Conservation (phyloP, 306 rosid genomes). For the Quercus robur region DNA sequence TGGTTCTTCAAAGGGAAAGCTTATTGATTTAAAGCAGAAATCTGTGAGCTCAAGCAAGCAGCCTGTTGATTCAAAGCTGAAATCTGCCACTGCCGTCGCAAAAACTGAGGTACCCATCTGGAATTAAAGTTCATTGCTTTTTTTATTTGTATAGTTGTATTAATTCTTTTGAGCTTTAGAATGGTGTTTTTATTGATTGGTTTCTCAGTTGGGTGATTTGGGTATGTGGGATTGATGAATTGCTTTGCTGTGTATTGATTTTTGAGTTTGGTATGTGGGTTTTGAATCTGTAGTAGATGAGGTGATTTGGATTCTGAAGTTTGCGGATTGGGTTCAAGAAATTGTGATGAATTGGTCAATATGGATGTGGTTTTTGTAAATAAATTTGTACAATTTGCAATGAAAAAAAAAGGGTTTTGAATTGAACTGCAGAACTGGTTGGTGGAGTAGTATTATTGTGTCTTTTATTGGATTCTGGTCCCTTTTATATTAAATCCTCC, state of each 20-base stretch:
- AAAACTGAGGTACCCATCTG: conserved; percentile 64
- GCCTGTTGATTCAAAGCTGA: conserved; percentile 47
- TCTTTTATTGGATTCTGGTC: background rate
- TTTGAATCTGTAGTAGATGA: background rate
- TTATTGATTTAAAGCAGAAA: conserved; percentile 52
- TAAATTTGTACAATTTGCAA: conserved; percentile 7
- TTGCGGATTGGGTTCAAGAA: conserved; percentile 3
- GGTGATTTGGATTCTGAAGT: conserved; percentile 5
- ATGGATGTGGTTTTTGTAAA: background rate
- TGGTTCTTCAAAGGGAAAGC: conserved; percentile 57
- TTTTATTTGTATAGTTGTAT: background rate
- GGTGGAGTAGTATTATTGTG: background rate
- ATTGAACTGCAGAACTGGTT: background rate
- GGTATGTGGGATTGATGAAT: conserved; percentile 13
- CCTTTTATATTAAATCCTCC: background rate
- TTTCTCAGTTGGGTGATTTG: conserved; percentile 17
- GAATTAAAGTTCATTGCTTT: conserved; percentile 6
- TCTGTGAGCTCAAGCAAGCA: conserved; percentile 50
- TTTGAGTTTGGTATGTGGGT: background rate
- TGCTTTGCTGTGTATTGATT: conserved; percentile 18
- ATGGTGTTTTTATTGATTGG: conserved; percentile 5
- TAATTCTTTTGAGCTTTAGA: background rate
- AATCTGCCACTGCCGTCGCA: conserved; percentile 37
- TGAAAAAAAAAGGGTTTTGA: background rate
- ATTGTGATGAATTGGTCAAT: background rate